A percentile compares a stretch with the other conserved stretches of the same genome.
Evolutionary conservation across 805 yeast species (phyloP).

Genomic region (Isabelozyma pseudorhagii): DNA sequence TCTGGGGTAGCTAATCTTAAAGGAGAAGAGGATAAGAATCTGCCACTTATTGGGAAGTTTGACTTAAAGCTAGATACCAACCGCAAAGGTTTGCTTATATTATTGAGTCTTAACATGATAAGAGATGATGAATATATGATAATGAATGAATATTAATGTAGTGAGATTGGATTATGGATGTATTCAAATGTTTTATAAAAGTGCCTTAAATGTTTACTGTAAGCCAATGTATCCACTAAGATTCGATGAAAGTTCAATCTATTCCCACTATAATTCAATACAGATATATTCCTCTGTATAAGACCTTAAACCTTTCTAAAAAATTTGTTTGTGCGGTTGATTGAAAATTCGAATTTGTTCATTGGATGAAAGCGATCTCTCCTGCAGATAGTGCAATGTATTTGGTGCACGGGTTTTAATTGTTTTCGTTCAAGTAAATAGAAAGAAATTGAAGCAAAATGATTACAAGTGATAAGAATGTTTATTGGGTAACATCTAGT

Average conservation of each 20-base stretch:
- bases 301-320: background rate
- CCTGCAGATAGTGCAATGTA: background rate
- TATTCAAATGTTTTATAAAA: background rate
- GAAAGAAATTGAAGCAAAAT: too few relatives aligned
- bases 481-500: too few relatives aligned
- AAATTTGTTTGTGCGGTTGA: background rate
- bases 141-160: background rate
- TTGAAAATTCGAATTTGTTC: slow-evolving; percentile 5
- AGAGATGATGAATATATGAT: background rate
- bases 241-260: background rate
- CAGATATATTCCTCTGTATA: background rate
- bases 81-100: slow-evolving; percentile 8
- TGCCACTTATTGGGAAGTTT: slow-evolving; percentile 4
- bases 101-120: slow-evolving; percentile 24
- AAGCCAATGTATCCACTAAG: background rate
- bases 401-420: background rate
- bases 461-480: too few relatives aligned
- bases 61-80: slow-evolving; percentile 6
- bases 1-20: slow-evolving; percentile 19
- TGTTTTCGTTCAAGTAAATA: background rate
- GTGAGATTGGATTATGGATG: background rate
- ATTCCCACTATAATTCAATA: background rate
- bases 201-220: background rate
- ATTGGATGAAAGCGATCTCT: slow-evolving; percentile 1
- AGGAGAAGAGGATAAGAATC: slow-evolving; percentile 14